Evolutionary conservation across 768 basidiomycete genomes (phyloP), one percentile per base, ranked within the genome.

Genomic region (Rhizopogon sp.): DNA sequence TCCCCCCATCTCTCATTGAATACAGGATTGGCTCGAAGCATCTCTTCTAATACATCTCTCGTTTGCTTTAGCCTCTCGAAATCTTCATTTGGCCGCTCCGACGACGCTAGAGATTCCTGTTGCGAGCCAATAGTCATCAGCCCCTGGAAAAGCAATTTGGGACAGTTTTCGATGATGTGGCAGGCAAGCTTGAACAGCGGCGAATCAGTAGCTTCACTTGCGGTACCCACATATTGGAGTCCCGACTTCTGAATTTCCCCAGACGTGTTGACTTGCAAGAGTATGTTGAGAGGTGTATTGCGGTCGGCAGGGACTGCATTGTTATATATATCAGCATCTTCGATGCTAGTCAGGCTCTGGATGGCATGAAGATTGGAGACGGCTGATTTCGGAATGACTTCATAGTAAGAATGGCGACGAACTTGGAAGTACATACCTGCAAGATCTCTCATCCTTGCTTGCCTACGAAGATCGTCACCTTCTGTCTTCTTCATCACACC

Each of bases 71-170:
- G 76, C 20, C 66, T 69, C 57, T 80, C 79, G 62, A 98, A 98
- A 69, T 98, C 95, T 1, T 78, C 77, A 62, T 88, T 87, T 37
- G 72, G 73, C 55, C 73, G 71, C 39, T 68, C 73, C 0, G 58
- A 53, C 1, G 68, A 71, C 25, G 60, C 52, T 31, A 88, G 76
- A 3, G 92, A 93, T 58, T 84, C 78, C 39, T 84, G 78, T 51
- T 90, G 77, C 16, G 93, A 83, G 1, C 97, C 97, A 61, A 99
- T 98, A 1, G 97, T 98, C 97, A 99, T 99, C 46, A 99, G 72
- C 4, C 97, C 97, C 50, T 85, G 82, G 4, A 98, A 73, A 20
- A 76, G 80, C 31, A 99, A 78, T 16, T 74, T 76, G 1, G 91
- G 88, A 69, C 97, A 99, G 31, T 76, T 70, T 1, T 69, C 65